Evolutionary conservation across 164 flowering plant genomes (phyloP).

Genomic region (Dillenia suffruticosa): DNA sequence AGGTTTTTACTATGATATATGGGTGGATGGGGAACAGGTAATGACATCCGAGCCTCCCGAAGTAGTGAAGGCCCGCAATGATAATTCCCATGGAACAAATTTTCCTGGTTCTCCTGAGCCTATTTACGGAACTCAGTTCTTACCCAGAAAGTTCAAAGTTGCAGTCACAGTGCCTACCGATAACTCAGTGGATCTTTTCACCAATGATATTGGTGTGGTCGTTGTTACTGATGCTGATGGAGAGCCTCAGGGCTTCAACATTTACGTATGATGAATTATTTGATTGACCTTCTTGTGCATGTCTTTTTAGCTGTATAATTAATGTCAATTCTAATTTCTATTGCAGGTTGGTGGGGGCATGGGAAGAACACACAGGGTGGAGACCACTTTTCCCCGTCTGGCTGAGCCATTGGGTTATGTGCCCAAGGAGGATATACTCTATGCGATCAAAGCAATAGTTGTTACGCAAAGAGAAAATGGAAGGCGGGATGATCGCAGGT

Average conservation of each 20-base stretch:
- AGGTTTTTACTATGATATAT: slow-evolving; percentile 92
- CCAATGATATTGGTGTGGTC: slow-evolving; percentile 95
- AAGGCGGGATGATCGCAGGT: slow-evolving; percentile 93
- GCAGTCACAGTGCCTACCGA: slow-evolving; percentile 95
- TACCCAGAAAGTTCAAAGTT: slow-evolving; percentile 95
- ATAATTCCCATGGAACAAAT: slow-evolving; percentile 95
- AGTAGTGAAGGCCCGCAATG: slow-evolving; percentile 84
- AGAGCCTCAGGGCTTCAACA: slow-evolving; percentile 89
- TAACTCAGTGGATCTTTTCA: slow-evolving; percentile 92
- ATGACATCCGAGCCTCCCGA: slow-evolving; percentile 94
- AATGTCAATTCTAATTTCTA: slow-evolving; percentile 1
- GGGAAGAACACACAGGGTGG: slow-evolving; percentile 94
- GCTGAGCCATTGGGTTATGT: slow-evolving; percentile 93
- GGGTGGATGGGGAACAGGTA: slow-evolving; percentile 94
- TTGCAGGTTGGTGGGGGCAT: slow-evolving; percentile 99
- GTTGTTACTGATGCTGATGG: slow-evolving; percentile 83
- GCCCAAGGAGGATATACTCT: slow-evolving; percentile 89
- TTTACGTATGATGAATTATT: slow-evolving; percentile 57
- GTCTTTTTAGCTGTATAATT: neutral
- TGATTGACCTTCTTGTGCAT: neutral
- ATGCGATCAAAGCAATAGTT: slow-evolving; percentile 96
- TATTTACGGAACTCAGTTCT: slow-evolving; percentile 94
- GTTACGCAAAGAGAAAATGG: slow-evolving; percentile 97
- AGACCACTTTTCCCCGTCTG: slow-evolving; percentile 89
- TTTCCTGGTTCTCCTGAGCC: slow-evolving; percentile 96